These are phyloP conservation scores for Sugiyamaella pinicola DNA, from an alignment of 1,139 yeast species.

Conservation along the genomic window DNA sequence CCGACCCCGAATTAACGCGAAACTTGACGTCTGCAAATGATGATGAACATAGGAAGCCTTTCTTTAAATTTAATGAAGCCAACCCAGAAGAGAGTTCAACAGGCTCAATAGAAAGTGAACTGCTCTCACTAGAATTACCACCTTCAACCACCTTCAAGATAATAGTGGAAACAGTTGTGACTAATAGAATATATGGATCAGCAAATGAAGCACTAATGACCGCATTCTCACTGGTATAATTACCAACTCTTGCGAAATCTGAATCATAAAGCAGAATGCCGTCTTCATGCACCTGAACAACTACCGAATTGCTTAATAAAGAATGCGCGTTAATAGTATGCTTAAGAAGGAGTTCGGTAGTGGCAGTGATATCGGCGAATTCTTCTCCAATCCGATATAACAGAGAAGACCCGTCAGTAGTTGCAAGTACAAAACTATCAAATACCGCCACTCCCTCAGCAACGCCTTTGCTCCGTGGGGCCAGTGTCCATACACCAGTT, in stretches of 20 bases:
- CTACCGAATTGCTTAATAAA: constrained; percentile 58
- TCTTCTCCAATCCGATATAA: constrained; percentile 68
- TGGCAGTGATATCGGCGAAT: constrained; percentile 62
- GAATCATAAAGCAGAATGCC: constrained; percentile 67
- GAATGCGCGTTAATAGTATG: constrained; percentile 72
- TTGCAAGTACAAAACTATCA: constrained; percentile 66
- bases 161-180: constrained; percentile 29
- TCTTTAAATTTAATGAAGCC: background rate
- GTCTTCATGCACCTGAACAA: constrained; percentile 73
- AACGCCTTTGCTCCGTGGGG: constrained; percentile 29
- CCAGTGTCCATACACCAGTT: constrained; percentile 40
- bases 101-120: background rate
- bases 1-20: background rate
- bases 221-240: constrained; percentile 40
- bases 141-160: constrained; percentile 15
- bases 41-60: constrained; percentile 1
- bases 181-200: constrained; percentile 34
- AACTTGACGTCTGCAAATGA: background rate
- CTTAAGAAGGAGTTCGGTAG: constrained; percentile 60
- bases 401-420: constrained; percentile 40
- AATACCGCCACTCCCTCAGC: constrained; percentile 41
- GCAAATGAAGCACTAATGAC: constrained; percentile 56
- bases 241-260: constrained; percentile 51
- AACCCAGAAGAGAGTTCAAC: constrained; percentile 3
- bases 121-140: background rate